Percentiles rank a stretch among this genome's conserved stretches.
phyloP scores from a whole-genome alignment of 2,329 filamentous ascomycete genomes.

The Aspergillus japonicus region DNA sequence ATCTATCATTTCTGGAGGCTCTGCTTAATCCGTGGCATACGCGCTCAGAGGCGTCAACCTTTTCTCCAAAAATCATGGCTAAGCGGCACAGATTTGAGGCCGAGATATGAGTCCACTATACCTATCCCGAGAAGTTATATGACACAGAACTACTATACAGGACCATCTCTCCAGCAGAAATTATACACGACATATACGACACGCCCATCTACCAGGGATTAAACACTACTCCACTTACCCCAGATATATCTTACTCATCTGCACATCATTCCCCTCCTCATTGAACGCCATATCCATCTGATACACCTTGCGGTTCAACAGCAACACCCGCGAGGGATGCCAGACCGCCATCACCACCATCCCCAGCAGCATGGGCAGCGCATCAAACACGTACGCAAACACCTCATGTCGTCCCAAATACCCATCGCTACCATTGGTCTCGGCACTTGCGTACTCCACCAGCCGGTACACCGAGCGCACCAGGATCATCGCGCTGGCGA shows the following conservation, averaged over 20 bases:
- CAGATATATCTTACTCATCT: not conserved
- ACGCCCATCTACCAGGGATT: not conserved
- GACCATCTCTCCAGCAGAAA: not conserved
- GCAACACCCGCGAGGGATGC: conserved; percentile 9
- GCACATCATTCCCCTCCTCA: not conserved
- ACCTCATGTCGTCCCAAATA: conserved; percentile 24
- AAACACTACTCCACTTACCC: not conserved
- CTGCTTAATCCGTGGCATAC: too few species aligned
- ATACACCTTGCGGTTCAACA: not conserved
- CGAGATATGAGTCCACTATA: too few species aligned
- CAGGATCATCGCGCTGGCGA: conserved; percentile 19
- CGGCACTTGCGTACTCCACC: conserved; percentile 19
- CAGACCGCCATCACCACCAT: conserved; percentile 9
- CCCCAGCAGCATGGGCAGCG: conserved; percentile 13
- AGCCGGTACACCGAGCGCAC: conserved; percentile 24
- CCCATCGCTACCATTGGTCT: conserved; percentile 17
- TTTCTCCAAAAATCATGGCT: too few species aligned
- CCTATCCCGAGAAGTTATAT: too few species aligned
- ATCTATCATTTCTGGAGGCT: too few species aligned
- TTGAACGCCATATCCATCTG: not conserved
- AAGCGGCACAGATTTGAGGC: too few species aligned
- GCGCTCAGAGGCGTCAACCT: too few species aligned
- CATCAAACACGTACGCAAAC: conserved; percentile 25
- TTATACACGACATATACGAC: not conserved
- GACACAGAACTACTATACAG: too few species aligned